Conservation (phyloP, 2,329 filamentous ascomycete genomes). For the Pseudomassariella vexata region DNA sequence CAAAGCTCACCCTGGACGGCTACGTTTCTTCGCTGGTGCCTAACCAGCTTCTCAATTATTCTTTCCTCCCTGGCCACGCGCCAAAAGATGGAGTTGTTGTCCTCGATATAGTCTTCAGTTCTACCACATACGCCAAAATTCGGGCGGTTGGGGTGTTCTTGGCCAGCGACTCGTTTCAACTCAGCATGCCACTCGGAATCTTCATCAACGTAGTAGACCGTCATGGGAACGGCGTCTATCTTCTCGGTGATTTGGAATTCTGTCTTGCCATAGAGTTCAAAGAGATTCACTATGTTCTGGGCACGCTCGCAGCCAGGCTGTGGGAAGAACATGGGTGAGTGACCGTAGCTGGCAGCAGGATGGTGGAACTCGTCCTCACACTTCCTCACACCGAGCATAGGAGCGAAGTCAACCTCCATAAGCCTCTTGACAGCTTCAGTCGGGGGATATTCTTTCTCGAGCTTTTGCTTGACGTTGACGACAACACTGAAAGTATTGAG, state of each 20-base stretch:
- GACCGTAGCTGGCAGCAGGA: constrained; percentile 8
- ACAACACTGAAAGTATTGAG: constrained; percentile 17
- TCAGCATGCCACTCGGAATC: constrained; percentile 13
- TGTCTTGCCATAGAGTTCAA: constrained; percentile 7
- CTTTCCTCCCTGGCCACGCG: constrained; percentile 13
- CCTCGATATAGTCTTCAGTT: constrained; percentile 12
- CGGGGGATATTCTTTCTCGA: not conserved
- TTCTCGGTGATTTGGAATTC: constrained; percentile 26
- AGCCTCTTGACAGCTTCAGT: constrained; percentile 10
- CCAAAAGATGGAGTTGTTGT: constrained; percentile 16
- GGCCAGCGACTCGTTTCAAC: constrained; percentile 8
- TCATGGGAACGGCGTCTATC: constrained; percentile 25
- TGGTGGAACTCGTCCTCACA: constrained; percentile 13
- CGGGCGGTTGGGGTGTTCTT: constrained; percentile 7
- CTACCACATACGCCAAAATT: constrained; percentile 15
- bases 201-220: constrained; percentile 18
- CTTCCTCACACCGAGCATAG: constrained; percentile 21
- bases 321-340: constrained; percentile 19
- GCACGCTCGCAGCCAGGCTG: constrained; percentile 19
- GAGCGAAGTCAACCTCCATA: constrained; percentile 16
- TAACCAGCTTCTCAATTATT: constrained; percentile 14
- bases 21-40: constrained; percentile 11
- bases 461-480: too few species aligned
- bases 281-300: constrained; percentile 17
- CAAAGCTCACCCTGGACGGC: constrained; percentile 24